These are phyloP conservation scores for Leptomonas pyrrhocoris DNA, from an alignment of 208 protist genomes.

Conservation along the genomic window DNA sequence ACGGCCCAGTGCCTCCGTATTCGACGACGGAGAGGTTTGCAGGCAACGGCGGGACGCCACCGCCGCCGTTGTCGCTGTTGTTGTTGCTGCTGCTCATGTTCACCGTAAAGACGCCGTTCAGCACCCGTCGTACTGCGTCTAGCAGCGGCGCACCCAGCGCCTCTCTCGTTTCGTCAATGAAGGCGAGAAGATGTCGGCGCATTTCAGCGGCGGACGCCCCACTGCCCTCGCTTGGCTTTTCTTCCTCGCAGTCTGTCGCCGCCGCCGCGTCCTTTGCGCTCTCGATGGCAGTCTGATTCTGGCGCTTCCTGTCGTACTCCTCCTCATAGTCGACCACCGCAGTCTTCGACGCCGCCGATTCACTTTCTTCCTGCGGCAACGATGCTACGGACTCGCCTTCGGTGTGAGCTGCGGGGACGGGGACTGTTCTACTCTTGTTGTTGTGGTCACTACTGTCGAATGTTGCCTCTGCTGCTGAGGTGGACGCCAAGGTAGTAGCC, in stretches of 20 bases:
- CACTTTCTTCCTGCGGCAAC: not conserved
- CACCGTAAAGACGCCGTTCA: constrained; percentile 26
- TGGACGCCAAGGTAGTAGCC: too few species aligned
- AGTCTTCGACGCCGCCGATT: not conserved
- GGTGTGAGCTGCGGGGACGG: too few species aligned
- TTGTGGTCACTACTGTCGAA: too few species aligned
- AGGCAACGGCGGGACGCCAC: not conserved
- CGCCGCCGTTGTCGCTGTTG: not conserved
- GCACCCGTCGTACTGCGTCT: constrained; percentile 2
- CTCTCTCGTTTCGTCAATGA: constrained; percentile 13
- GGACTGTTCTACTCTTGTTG: too few species aligned
- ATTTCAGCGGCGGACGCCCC: not conserved
- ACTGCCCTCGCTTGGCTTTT: not conserved
- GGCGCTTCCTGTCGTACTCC: not conserved
- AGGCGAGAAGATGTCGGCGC: constrained; percentile 5
- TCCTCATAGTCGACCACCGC: not conserved
- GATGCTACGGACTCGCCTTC: too few species aligned
- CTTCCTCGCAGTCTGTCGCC: not conserved
- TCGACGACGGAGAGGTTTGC: not conserved
- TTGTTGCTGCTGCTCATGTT: not conserved
- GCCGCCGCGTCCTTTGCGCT: not conserved
- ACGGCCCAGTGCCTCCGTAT: not conserved
- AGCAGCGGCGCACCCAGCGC: constrained; percentile 15
- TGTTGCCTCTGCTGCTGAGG: too few species aligned
- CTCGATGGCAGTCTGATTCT: not conserved